phyloP scores from a whole-genome alignment of 345 rosid species.

The Euphorbia tirucalli region DNA sequence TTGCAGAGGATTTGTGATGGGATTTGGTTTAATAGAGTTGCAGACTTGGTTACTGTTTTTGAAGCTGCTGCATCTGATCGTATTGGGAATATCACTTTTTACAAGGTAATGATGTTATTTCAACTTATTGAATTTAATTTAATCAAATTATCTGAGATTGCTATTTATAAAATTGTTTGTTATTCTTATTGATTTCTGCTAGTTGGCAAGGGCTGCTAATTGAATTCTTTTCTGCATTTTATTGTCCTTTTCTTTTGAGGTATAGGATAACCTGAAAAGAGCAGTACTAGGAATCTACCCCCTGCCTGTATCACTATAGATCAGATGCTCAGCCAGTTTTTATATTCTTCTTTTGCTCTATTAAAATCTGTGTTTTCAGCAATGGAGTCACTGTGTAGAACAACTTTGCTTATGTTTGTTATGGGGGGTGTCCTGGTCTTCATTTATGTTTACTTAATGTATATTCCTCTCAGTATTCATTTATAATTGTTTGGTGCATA shows the following conservation, averaged over 20 bases:
- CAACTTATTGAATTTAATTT: neutral
- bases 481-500: too few species aligned
- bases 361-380: too few species aligned
- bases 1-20: conserved; percentile 97
- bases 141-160: neutral
- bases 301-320: neutral
- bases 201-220: neutral
- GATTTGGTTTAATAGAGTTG: conserved; percentile 80
- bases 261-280: neutral
- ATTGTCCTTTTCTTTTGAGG: neutral
- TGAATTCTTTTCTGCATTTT: neutral
- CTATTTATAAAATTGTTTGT: neutral
- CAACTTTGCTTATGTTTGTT: neutral
- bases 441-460: too few species aligned
- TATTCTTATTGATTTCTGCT: neutral
- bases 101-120: conserved; percentile 52
- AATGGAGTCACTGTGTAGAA: neutral
- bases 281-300: neutral
- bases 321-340: neutral
- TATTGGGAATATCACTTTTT: conserved; percentile 75
- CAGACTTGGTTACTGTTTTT: conserved; percentile 70
- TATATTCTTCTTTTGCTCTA: too few species aligned
- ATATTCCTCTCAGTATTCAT: too few species aligned
- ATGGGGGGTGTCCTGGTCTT: neutral
- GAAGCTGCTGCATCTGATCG: conserved; percentile 85